These are phyloP conservation scores for Saccharomyces hybrid DNA, from an alignment of 1,139 yeast species.

Conservation along the genomic window DNA sequence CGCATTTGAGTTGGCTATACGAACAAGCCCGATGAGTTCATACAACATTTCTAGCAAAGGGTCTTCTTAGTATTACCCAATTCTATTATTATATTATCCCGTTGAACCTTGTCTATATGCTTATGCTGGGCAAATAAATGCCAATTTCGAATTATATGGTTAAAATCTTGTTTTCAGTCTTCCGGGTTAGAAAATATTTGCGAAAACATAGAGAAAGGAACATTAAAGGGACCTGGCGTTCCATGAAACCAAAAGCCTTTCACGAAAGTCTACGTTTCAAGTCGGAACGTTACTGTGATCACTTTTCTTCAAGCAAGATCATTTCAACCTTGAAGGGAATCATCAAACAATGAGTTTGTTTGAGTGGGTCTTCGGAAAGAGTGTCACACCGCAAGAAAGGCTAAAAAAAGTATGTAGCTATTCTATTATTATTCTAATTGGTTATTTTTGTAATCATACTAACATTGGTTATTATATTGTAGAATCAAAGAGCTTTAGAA, in stretches of 20 bases:
- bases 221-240: neutral
- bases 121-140: neutral
- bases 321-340: neutral
- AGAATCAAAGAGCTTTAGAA: slow-evolving; percentile 89
- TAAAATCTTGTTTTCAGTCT: neutral
- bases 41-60: slow-evolving; percentile 52
- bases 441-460: neutral
- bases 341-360: slow-evolving; percentile 46
- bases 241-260: neutral
- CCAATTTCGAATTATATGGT: neutral
- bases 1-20: slow-evolving; percentile 52
- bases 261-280: neutral
- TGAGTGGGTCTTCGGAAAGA: slow-evolving; percentile 95
- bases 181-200: neutral
- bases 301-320: neutral
- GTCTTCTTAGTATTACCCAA: neutral
- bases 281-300: neutral
- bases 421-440: no score
- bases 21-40: slow-evolving; percentile 84
- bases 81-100: neutral
- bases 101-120: neutral
- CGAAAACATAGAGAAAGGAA: neutral
- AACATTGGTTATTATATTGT: slow-evolving; percentile 1
- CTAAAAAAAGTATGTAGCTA: slow-evolving; percentile 51
- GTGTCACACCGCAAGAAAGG: slow-evolving; percentile 88